A percentile compares a stretch with the other conserved stretches of the same genome.
Conservation (phyloP, 2,329 filamentous ascomycete species). For the Exophiala spinifera region DNA sequence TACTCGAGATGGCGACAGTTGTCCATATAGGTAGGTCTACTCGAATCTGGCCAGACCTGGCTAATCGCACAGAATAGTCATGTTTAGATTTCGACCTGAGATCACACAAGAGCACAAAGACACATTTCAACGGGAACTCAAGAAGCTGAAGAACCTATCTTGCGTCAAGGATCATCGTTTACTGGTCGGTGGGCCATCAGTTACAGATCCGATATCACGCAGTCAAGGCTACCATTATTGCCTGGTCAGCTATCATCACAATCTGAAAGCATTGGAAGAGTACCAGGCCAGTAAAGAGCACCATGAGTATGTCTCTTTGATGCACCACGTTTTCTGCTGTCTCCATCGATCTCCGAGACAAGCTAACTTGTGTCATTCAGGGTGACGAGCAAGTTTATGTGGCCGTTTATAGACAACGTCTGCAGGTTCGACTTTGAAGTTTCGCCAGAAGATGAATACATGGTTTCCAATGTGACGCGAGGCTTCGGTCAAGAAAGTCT, state of each 20-base stretch:
- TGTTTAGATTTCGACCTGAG: conserved; percentile 50
- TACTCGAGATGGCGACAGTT: no score
- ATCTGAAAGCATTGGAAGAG: conserved; percentile 45
- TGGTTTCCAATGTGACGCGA: no score
- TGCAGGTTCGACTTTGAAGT: conserved; percentile 54
- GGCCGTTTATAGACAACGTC: conserved; percentile 54
- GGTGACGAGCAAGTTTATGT: conserved; percentile 51
- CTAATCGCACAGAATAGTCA: conserved; percentile 35
- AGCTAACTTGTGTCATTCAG: conserved; percentile 32
- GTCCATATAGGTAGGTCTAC: no score
- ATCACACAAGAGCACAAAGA: conserved; percentile 43
- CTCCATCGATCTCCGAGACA: no score
- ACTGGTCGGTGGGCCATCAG: conserved; percentile 52
- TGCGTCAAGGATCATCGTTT: conserved; percentile 51
- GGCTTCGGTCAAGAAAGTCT: no score
- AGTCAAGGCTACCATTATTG: conserved; percentile 55
- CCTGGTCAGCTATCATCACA: conserved; percentile 51
- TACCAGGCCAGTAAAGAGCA: conserved; percentile 56
- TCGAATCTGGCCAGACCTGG: not conserved
- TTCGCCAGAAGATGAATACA: no score
- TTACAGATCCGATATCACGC: conserved; percentile 51
- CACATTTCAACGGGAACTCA: conserved; percentile 48
- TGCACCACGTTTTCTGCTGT: no score
- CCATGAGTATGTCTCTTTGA: conserved; percentile 40
- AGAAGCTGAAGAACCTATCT: conserved; percentile 47